phyloP scores from a whole-genome alignment of 2,329 filamentous ascomycete genomes.

The Amauroascus verrucosus region DNA sequence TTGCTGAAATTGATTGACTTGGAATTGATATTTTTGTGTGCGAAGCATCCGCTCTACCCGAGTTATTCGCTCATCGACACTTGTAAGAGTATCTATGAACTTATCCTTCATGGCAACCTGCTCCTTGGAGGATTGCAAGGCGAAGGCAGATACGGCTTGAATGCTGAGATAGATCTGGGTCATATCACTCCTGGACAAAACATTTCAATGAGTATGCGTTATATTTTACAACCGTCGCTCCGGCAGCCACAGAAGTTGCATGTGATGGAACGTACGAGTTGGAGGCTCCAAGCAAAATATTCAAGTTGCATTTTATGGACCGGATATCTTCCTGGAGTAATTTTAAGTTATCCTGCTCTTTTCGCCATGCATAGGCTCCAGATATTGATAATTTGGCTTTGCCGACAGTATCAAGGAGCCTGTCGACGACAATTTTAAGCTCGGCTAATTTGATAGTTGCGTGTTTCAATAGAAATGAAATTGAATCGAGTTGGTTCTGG shows the following conservation, averaged over 20 bases:
- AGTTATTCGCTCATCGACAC: conserved; percentile 22
- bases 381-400: conserved; percentile 15
- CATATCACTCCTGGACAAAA: conserved; percentile 20
- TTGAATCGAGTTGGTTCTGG: conserved; percentile 12
- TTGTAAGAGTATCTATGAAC: conserved; percentile 18
- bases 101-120: conserved; percentile 19
- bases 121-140: conserved; percentile 18
- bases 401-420: conserved; percentile 14
- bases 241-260: not conserved
- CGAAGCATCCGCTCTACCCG: conserved; percentile 22
- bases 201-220: not conserved
- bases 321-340: conserved; percentile 22
- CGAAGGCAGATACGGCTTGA: conserved; percentile 21
- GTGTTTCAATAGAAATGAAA: conserved; percentile 21
- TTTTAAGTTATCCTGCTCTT: conserved; percentile 20
- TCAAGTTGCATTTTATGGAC: conserved; percentile 23
- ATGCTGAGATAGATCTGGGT: conserved; percentile 19
- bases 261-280: conserved; percentile 21
- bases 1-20: conserved; percentile 20
- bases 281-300: conserved; percentile 23
- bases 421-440: conserved; percentile 19
- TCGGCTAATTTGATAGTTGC: conserved; percentile 22
- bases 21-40: conserved; percentile 20
- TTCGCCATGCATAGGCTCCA: conserved; percentile 18
- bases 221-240: not conserved